phyloP scores from a whole-genome alignment of 352 stramenopile species.

The Globisporangium uncinulatum region DNA sequence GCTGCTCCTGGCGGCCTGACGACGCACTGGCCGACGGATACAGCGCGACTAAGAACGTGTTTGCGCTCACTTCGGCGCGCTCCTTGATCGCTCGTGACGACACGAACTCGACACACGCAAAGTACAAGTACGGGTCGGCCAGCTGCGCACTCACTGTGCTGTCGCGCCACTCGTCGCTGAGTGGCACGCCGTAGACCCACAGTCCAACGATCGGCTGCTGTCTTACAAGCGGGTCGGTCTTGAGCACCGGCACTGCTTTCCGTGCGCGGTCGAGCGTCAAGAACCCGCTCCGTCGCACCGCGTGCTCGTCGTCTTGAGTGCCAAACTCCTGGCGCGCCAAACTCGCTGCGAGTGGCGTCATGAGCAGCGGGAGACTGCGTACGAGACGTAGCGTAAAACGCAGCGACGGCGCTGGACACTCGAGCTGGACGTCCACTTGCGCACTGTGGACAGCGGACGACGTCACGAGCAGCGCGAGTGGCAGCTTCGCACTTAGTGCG shows the following conservation, averaged over 20 bases:
- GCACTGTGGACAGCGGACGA: conserved; percentile 24
- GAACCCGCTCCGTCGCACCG: conserved; percentile 42
- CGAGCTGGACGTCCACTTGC: conserved; percentile 41
- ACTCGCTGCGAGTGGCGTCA: conserved; percentile 63
- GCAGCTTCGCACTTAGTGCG: conserved; percentile 26
- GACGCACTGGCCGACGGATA: conserved; percentile 24
- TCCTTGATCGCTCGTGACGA: conserved; percentile 53
- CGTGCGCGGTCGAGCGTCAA: conserved; percentile 69
- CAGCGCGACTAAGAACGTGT: conserved; percentile 64
- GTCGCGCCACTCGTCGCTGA: conserved; percentile 49
- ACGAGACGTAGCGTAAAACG: conserved; percentile 55
- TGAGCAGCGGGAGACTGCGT: conserved; percentile 63
- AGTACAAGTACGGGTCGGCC: conserved; percentile 49
- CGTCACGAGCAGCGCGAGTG: conserved; percentile 30
- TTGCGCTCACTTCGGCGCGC: conserved; percentile 35
- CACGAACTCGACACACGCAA: conserved; percentile 50
- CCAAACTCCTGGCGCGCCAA: conserved; percentile 58
- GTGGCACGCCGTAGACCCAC: conserved; percentile 62
- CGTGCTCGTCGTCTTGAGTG: conserved; percentile 1
- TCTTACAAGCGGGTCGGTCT: conserved; percentile 62
- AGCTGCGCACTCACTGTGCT: conserved; percentile 25
- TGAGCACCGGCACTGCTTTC: conserved; percentile 68
- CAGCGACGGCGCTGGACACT: conserved; percentile 29
- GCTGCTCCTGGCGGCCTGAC: conserved; percentile 6
- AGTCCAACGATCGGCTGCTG: conserved; percentile 65